phyloP scores from a whole-genome alignment of 2,329 filamentous ascomycete species.

The Fusarium buharicum region DNA sequence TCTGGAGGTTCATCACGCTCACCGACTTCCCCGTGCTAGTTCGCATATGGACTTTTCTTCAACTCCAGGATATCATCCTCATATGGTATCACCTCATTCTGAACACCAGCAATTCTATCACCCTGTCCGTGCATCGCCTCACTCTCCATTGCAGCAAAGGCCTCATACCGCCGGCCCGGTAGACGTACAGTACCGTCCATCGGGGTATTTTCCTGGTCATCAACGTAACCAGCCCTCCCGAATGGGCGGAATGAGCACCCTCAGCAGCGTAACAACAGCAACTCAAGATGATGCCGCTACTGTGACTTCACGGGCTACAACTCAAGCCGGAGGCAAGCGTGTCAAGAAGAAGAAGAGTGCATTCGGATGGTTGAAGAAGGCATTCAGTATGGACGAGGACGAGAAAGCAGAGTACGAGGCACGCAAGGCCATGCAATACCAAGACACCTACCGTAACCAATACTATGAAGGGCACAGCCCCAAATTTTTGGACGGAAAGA shows the following conservation, averaged over 20 bases:
- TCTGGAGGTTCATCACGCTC: constrained; percentile 53
- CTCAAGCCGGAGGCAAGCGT: constrained; percentile 51
- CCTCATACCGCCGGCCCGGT: constrained; percentile 62
- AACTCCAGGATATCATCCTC: constrained; percentile 36
- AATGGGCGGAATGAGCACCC: constrained; percentile 65
- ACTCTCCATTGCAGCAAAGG: constrained; percentile 70
- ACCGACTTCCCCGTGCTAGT: constrained; percentile 49
- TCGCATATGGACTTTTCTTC: constrained; percentile 47
- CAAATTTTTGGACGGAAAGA: constrained; percentile 66
- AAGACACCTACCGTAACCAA: constrained; percentile 55
- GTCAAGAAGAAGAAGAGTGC: constrained; percentile 75
- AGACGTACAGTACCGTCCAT: constrained; percentile 44
- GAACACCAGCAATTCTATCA: constrained; percentile 65
- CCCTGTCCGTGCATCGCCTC: constrained; percentile 70
- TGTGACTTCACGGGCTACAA: constrained; percentile 43
- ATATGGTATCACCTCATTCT: constrained; percentile 50
- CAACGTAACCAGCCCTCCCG: constrained; percentile 63
- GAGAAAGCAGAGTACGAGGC: constrained; percentile 70
- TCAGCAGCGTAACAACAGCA: constrained; percentile 64
- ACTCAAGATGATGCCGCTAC: constrained; percentile 54
- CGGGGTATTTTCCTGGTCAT: constrained; percentile 53
- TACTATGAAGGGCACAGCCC: constrained; percentile 64
- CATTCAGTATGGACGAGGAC: constrained; percentile 72
- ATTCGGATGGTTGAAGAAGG: constrained; percentile 75
- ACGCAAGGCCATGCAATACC: constrained; percentile 58